A percentile compares a stretch with the other conserved stretches of the same genome.
phyloP scores from a whole-genome alignment of 2,329 filamentous ascomycete species.

The Colletotrichum destructivum region DNA sequence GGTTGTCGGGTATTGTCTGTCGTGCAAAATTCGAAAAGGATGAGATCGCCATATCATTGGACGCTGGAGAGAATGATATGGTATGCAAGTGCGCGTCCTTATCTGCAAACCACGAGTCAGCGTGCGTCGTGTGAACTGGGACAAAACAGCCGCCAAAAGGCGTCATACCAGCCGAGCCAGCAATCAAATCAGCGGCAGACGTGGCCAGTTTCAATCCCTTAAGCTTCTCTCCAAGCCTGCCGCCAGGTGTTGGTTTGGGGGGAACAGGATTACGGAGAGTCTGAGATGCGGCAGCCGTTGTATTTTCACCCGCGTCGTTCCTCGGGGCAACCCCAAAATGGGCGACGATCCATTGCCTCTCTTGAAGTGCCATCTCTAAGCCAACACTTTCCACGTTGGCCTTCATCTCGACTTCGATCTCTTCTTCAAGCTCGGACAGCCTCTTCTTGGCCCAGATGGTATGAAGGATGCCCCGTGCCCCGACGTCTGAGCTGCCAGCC shows the following conservation, averaged over 20 bases:
- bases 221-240: constrained; percentile 83
- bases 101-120: constrained; percentile 8
- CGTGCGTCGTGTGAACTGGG: background rate
- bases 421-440: constrained; percentile 79
- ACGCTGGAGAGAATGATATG: constrained; percentile 51
- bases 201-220: constrained; percentile 85
- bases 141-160: background rate
- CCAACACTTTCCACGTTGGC: constrained; percentile 86
- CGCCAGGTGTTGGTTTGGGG: constrained; percentile 76
- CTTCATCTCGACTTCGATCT: constrained; percentile 82
- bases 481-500: constrained; percentile 74
- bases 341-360: constrained; percentile 87
- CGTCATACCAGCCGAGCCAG: constrained; percentile 66
- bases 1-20: background rate
- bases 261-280: constrained; percentile 60
- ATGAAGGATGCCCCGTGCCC: constrained; percentile 86
- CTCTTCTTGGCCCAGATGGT: constrained; percentile 92
- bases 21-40: constrained; percentile 53
- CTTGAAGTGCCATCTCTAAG: constrained; percentile 85
- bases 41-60: constrained; percentile 53
- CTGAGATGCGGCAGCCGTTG: constrained; percentile 9
- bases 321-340: constrained; percentile 77
- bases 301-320: constrained; percentile 53
- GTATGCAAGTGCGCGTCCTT: constrained; percentile 48
- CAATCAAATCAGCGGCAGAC: constrained; percentile 74